Base-by-base conservation (phyloP, 805 yeast genomes). In the Sugiyamaella floridensis region DNA sequence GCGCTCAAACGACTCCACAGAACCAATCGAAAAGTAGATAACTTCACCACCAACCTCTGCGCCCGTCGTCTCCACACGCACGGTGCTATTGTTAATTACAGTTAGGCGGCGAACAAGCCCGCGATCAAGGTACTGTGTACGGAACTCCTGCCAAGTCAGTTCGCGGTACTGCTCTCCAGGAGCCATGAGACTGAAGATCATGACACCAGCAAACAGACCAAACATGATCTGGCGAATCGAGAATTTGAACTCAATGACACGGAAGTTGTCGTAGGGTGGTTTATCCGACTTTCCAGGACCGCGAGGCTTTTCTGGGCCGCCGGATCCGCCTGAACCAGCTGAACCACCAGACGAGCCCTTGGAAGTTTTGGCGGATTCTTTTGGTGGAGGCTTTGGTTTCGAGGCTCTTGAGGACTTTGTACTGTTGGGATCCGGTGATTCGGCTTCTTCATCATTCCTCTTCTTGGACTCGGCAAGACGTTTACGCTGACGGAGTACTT, bases 21-120 rank as follows among this genome's bases (percentile, higher is more conserved):
- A 86, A 3, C 97, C 97, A 62, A 90, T 88, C 12, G 95, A 85
- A 72, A 90, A 90, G 2, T 77, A 76, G 8, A 84, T 85, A 9
- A 77, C 70, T 57, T 72, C 77, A 22, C 56, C 56, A 32, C 62
- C 56, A 59, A 82, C 81, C 4, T 86, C 90, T 61, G 81, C 85
- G 20, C 53, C 53, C 34, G 59, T 60, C 15, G 63, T 55, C 37
- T 48, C 61, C 5, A 63, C 65, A 28, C 66, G 62, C 0, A 88
- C 97, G 2, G 77, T 67, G 56, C 79, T 78, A 59, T 81, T 82
- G 70, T 89, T 89, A 32, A 87, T 76, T 48, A 89, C 96, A 48
- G 77, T 76, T 46, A 89, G 74, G 57, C 78, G 81, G 48, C 83
- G 81, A 40, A 90, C 97, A 48, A 82, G 76, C 4, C 96, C 95